Base-by-base conservation (phyloP, 257 asterid genomes). In the Misopates orontium region DNA sequence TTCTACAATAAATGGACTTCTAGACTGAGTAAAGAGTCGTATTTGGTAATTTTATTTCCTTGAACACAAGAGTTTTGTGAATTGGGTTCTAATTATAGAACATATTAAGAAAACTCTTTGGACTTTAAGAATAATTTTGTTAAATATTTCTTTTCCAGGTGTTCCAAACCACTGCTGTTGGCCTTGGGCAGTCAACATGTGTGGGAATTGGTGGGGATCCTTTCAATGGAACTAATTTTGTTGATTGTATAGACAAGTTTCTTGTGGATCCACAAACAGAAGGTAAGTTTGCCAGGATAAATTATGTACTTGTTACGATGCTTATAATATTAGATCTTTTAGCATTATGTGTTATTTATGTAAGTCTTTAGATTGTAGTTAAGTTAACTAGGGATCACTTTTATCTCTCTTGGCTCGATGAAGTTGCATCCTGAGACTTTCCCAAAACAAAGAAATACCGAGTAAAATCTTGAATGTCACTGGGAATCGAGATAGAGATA, bases 181-280 rank as follows among this genome's bases (percentile, higher is more conserved):
- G 98, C 71, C 97, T 92, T 63, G 98, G 98, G 50, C 98, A 92
- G 76, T 89, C 98, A 51, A 89, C 98, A 11, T 89, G 97, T 57
- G 96, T 89, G 45, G 98, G 98, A 72, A 85, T 92, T 74, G 97
- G 98, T 59, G 98, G 97, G 53, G 98, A 92, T 81, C 97, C 98
- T 73, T 92, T 92, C 85, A 92, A 90, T 71, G 99, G 97, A 64
- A 93, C 99, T 70, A 90, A 93, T 72, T 93, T 93, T 79, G 97
- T 93, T 36, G 95, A 93, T 85, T 93, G 99, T 85, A 48, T 93
- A 59, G 80, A 83, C 73, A 88, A 82, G 79, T 92, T 92, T 85
- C 86, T 92, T 25, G 81, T 84, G 71, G 97, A 92, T 81, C 97
- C 99, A 42, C 99, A 87, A 72, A 93, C 99, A 56, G 97, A 90